Base-by-base conservation (phyloP, 257 asterid genomes). In the Avicennia marina region DNA sequence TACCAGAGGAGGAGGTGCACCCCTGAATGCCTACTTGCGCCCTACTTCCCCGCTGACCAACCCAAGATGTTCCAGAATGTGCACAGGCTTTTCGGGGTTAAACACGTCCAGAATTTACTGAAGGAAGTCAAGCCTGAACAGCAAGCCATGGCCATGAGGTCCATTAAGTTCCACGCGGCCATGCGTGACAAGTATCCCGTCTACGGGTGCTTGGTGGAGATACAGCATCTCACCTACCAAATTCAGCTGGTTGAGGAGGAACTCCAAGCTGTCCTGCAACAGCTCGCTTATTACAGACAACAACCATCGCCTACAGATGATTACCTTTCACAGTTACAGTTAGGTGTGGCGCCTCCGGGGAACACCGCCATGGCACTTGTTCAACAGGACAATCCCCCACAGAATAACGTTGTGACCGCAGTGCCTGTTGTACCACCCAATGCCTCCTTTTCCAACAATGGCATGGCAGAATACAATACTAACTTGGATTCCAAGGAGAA, bases 11-110 rank as follows among this genome's bases (percentile, higher is more conserved):
- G 91, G 52, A 62, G 86, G 73, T 87, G 96, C 76, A 73, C 48
- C 2, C 47, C 83, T 1, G 85, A 78, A 29, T 87, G 96, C 62
- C 81, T 70, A 1, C 82, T 87, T 4, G 94, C 94, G 0, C 96
- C 94, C 0, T 82, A 77, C 45, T 87, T 87, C 59, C 96, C 96
- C 2, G 89, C 91, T 0, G 91, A 84, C 64, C 83, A 79, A 40
- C 89, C 89, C 0, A 70, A 80, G 58, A 69, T 72, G 65, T 87
- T 87, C 31, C 85, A 72, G n/a, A 87, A 78, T 44, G 96, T 87
- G 2, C 96, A 87, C 36, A 60, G 75, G n/a, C 77, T 87, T 0
- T 87, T 87, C 13, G 96, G 96, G 19, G 94, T 84, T 10, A 81
- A 82, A 46, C 77, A 84, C 33, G 75, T 84, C 2, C 40, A 75